Evolutionary conservation across 2,329 filamentous ascomycete species (phyloP).

Genomic region (Neurospora sp.): DNA sequence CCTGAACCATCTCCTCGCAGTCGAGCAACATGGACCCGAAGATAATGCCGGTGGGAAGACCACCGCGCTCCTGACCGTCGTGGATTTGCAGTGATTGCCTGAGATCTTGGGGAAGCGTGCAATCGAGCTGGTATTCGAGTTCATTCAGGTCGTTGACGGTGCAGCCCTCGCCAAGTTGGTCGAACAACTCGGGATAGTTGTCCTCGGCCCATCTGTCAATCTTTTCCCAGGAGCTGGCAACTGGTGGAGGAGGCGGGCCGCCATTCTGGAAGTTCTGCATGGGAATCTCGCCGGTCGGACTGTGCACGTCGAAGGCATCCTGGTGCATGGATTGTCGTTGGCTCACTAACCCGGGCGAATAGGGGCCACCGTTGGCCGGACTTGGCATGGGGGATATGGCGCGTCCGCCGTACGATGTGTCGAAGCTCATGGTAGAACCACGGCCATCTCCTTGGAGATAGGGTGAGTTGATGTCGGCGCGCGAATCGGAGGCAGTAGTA

Average conservation of each 20-base stretch:
- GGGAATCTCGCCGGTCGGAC: conserved; percentile 69
- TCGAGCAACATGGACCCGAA: conserved; percentile 94
- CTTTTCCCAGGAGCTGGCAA: conserved; percentile 82
- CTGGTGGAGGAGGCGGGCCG: conserved; percentile 77
- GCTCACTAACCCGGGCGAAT: conserved; percentile 78
- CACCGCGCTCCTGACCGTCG: conserved; percentile 94
- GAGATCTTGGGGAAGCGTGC: conserved; percentile 84
- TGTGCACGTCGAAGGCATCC: conserved; percentile 60
- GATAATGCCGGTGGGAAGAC: conserved; percentile 80
- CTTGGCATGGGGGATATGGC: conserved; percentile 37
- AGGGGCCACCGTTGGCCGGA: conserved; percentile 57
- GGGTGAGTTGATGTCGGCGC: conserved; percentile 67
- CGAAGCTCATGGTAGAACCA: conserved; percentile 38
- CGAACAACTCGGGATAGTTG: conserved; percentile 87
- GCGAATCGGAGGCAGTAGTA: conserved; percentile 81
- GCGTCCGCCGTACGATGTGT: conserved; percentile 51
- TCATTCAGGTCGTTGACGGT: conserved; percentile 95
- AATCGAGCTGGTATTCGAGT: conserved; percentile 90
- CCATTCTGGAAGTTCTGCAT: conserved; percentile 96
- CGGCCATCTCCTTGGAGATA: conserved; percentile 64
- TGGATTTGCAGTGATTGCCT: conserved; percentile 84
- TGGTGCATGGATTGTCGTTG: conserved; percentile 54
- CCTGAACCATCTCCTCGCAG: conserved; percentile 95
- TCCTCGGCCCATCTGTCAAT: conserved; percentile 93
- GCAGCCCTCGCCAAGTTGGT: conserved; percentile 86